phyloP scores from a whole-genome alignment of 106 monocot genomes.

The Platanthera zijinensis region DNA sequence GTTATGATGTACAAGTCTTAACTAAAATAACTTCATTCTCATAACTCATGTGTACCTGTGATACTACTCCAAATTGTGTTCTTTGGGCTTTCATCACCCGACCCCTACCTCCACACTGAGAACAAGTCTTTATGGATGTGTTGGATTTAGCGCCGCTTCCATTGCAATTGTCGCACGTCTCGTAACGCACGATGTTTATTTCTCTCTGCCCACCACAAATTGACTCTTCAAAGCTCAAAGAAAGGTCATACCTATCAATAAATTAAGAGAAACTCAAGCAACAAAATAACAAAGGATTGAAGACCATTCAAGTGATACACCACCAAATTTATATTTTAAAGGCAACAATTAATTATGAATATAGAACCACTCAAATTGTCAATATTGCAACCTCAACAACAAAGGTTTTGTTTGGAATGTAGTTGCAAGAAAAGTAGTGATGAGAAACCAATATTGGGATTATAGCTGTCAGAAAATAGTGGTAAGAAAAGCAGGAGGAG shows the following conservation, averaged over 20 bases:
- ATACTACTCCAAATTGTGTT: conserved; percentile 85
- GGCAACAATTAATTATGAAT: neutral
- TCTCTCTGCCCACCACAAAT: conserved; percentile 58
- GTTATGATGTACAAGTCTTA: neutral
- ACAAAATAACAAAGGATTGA: neutral
- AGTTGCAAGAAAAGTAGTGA: too few species aligned
- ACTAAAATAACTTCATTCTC: neutral
- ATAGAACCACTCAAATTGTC: neutral
- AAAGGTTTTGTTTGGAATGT: neutral
- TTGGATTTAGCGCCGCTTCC: conserved; percentile 82
- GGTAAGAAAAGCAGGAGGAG: too few species aligned
- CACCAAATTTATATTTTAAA: neutral
- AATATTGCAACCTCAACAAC: neutral
- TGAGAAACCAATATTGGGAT: too few species aligned
- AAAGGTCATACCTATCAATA: conserved; percentile 61
- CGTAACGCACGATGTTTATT: conserved; percentile 40
- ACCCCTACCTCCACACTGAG: conserved; percentile 78
- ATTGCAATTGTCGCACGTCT: conserved; percentile 69
- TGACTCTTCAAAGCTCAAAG: conserved; percentile 87
- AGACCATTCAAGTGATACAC: neutral
- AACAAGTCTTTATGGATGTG: conserved; percentile 55
- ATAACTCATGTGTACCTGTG: conserved; percentile 48
- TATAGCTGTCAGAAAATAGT: too few species aligned
- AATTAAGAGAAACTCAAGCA: neutral
- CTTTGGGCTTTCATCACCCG: conserved; percentile 62